phyloP scores from a whole-genome alignment of 1,139 yeast species.

The Meyerozyma elateridarum region DNA sequence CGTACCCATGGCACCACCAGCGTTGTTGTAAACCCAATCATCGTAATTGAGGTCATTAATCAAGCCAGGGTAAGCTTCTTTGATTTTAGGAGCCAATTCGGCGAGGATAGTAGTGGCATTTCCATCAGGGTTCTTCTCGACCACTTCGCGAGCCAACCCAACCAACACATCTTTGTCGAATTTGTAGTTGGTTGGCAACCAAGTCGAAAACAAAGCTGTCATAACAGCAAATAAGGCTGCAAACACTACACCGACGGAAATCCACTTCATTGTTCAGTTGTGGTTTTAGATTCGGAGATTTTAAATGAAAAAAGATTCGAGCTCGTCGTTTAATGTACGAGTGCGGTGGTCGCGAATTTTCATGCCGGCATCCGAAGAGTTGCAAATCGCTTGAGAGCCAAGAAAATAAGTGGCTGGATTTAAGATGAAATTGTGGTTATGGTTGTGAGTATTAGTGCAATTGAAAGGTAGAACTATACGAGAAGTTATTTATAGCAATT shows the following conservation, averaged over 20 bases:
- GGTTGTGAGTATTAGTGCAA: too few species aligned
- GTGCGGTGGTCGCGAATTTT: too few species aligned
- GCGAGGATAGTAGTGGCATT: slow-evolving; percentile 59
- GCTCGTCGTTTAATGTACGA: too few species aligned
- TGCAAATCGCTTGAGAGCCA: too few species aligned
- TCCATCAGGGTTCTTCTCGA: slow-evolving; percentile 51
- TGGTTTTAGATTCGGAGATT: too few species aligned
- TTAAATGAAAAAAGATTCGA: too few species aligned
- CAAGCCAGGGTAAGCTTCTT: slow-evolving; percentile 55
- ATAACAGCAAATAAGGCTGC: slow-evolving; percentile 7
- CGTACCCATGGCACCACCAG: slow-evolving; percentile 99
- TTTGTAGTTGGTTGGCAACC: slow-evolving; percentile 67
- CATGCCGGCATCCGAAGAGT: too few species aligned
- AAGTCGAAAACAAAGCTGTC: slow-evolving; percentile 40
- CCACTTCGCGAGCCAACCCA: slow-evolving; percentile 44
- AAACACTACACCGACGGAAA: slow-evolving; percentile 8
- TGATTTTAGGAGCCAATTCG: slow-evolving; percentile 56
- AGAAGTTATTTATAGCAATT: too few species aligned
- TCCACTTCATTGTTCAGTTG: slow-evolving; percentile 4
- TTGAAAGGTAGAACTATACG: too few species aligned
- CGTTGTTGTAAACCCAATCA: slow-evolving; percentile 95
- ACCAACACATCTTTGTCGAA: slow-evolving; percentile 51
- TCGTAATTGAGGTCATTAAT: slow-evolving; percentile 67
- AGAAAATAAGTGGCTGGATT: too few species aligned
- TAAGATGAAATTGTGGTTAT: too few species aligned